phyloP scores from a whole-genome alignment of 495 filamentous ascomycete species.

The Staphylotrichum longicolle region DNA sequence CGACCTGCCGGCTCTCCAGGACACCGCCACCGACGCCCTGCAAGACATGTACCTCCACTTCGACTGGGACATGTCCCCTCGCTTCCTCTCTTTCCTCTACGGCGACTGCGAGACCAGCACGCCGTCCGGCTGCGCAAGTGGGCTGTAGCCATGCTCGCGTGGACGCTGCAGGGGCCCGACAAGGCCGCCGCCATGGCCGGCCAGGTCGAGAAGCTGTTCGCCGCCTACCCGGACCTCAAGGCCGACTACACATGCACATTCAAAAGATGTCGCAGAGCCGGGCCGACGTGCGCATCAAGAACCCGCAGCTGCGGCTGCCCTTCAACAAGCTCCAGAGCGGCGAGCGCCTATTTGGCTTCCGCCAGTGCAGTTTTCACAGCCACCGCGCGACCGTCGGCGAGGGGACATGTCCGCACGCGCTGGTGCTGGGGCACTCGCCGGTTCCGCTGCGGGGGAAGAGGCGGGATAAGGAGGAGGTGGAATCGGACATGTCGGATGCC shows the following conservation, averaged over 20 bases:
- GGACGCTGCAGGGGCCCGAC: slow-evolving; percentile 38
- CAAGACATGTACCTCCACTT: slow-evolving; percentile 51
- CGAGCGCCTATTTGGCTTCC: slow-evolving; percentile 49
- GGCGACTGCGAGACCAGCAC: slow-evolving; percentile 42
- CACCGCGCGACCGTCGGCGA: slow-evolving; percentile 46
- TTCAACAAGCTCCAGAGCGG: slow-evolving; percentile 45
- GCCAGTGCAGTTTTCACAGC: slow-evolving; percentile 50
- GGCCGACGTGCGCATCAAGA: slow-evolving; percentile 48
- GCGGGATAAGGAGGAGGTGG: slow-evolving; percentile 17
- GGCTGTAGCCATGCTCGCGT: slow-evolving; percentile 51
- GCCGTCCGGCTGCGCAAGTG: slow-evolving; percentile 46
- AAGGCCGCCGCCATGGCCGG: slow-evolving; percentile 20
- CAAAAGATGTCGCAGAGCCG: slow-evolving; percentile 42
- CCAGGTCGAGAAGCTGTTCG: slow-evolving; percentile 39
- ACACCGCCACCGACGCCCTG: slow-evolving; percentile 48
- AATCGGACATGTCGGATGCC: slow-evolving; percentile 24
- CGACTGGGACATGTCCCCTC: slow-evolving; percentile 48
- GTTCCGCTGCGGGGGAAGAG: background rate
- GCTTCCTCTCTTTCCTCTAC: slow-evolving; percentile 46
- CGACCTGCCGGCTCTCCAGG: slow-evolving; percentile 42
- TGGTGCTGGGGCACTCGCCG: slow-evolving; percentile 6
- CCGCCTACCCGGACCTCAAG: slow-evolving; percentile 36
- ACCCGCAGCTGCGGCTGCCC: slow-evolving; percentile 48
- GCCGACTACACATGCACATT: slow-evolving; percentile 46
- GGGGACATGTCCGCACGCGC: slow-evolving; percentile 41